Evolutionary conservation across 164 flowering plant genomes (phyloP), one percentile per base, ranked within the genome.

Genomic region (Berberis thunbergii): DNA sequence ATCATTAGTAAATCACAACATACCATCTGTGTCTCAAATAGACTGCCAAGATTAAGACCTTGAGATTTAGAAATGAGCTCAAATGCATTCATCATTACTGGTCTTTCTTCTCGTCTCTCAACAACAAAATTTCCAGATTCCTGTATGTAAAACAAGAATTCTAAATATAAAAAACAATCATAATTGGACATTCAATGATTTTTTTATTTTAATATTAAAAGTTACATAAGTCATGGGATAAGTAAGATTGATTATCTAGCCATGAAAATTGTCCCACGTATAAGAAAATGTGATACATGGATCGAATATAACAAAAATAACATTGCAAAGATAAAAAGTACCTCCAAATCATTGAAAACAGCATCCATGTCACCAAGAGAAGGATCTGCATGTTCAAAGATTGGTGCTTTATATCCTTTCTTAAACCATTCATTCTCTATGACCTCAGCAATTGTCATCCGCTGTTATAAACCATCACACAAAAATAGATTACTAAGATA

Each of bases 391-490:
- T 86, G 80, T 62, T 85, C 86, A 75, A 89, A 95, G 40, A 13
- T 70, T 8, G 93, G 92, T 39, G 86, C 86, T 75, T 83, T 83
- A 72, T 91, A 95, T 40, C 97, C 98, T 79, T 91, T 95, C 79
- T 85, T 95, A 72, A 95, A 95, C 99, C 99, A 95, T 41, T 95
- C 99, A 74, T 88, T 91, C 77, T 91, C 91, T 72, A 89, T 83
- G 54, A 95, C 81, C 66, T 91, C 97, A 7, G 86, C 67, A 70
- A 84, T 78, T 43, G 88, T 83, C 45, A 91, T 89, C 6, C 99
- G 78, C 99, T 91, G 89, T 76, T 72, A 43, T 54, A 75, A 39
- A 54, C 2, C 45, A 69, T 54, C 7, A 67, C 6, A 40, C 5
- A 40, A 41, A 4, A 41, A 42, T 38, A 41, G 8, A 57, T 1